Evolutionary conservation across 768 basidiomycete genomes (phyloP).

Genomic region (Amanita thiersii): DNA sequence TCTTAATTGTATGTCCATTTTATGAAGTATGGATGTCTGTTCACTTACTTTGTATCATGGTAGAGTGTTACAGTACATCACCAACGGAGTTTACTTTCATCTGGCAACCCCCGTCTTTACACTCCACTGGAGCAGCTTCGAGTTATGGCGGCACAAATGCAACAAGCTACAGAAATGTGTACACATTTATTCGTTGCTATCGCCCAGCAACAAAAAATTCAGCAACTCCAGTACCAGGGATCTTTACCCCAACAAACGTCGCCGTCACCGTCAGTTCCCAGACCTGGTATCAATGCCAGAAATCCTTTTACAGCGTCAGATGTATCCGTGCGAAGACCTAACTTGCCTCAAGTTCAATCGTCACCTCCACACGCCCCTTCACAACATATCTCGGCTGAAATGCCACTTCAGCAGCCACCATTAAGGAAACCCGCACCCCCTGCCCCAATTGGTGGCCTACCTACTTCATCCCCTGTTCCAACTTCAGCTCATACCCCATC

Average conservation of each 20-base stretch:
- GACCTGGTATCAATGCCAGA: slow-evolving; percentile 8
- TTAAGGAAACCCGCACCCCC: slow-evolving; percentile 19
- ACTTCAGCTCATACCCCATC: slow-evolving; percentile 30
- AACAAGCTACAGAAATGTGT: slow-evolving; percentile 32
- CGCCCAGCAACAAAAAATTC: slow-evolving; percentile 11
- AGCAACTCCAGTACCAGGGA: slow-evolving; percentile 16
- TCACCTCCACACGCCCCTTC: slow-evolving; percentile 4
- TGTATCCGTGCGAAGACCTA: slow-evolving; percentile 1
- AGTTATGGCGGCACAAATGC: slow-evolving; percentile 34
- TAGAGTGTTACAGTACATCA: slow-evolving; percentile 37
- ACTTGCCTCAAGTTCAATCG: no score
- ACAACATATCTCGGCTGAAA: slow-evolving; percentile 14
- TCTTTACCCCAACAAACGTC: slow-evolving; percentile 13
- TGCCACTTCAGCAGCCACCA: slow-evolving; percentile 17
- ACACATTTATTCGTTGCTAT: slow-evolving; percentile 15
- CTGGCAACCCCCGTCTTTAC: slow-evolving; percentile 33
- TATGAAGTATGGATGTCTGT: background rate
- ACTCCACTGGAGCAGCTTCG: slow-evolving; percentile 29
- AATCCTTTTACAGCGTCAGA: slow-evolving; percentile 12
- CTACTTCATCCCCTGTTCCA: slow-evolving; percentile 39
- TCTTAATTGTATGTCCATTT: slow-evolving; percentile 42
- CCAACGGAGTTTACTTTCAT: slow-evolving; percentile 32
- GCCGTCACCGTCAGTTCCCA: slow-evolving; percentile 9
- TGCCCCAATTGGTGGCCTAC: slow-evolving; percentile 20
- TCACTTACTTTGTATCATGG: slow-evolving; percentile 8